Evolutionary conservation across 1,284 basidiomycete genomes (phyloP), one percentile per base, ranked within the genome.

Genomic region (Albatrellus sp.): DNA sequence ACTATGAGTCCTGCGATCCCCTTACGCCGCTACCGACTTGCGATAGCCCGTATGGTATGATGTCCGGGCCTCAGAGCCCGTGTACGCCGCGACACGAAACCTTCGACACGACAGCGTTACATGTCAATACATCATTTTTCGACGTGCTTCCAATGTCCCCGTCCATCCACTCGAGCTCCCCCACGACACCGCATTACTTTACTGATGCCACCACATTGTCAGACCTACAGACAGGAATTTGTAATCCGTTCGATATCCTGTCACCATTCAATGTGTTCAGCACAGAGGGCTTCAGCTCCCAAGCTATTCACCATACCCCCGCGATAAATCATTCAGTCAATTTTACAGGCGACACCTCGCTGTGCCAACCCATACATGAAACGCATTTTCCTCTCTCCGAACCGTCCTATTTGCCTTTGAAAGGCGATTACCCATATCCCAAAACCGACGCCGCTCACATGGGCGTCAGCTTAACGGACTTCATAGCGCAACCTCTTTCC

Each of bases 141-240:
- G 49, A 54, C 42, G 42, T 45, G 20, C 58, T 53, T 54, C 46
- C 51, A 3, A 41, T 46, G 12, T 46, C 54, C 2, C 51, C 55
- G 12, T 60, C 62, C 8, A 57, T 60, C 20, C 48, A 55, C 42
- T 55, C 60, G 24, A 61, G 58, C 48, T 55, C 58, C 34, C 60
- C 61, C 5, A 52, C 53, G 31, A 59, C 60, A 24, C 60, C 59
- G 11, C 52, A 54, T 34, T 46, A 48, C 31, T 60, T 46, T 55
- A 19, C 40, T n/a, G 28, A 32, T 29, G 7, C 20, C 33, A 12
- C 7, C 32, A 8, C 29, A 13, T 17, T 24, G 17, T 24, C 37
- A 12, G 17, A 19, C 37, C 12, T 24, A 12, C 14, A n/a, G 16
- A 7, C 37, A 38, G 37, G 24, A 7, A 13, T 24, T 9, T 13